Evolutionary conservation across 2,329 filamentous ascomycete genomes (phyloP), one percentile per base, ranked within the genome.

Genomic region (Pseudogymnoascus sp.): DNA sequence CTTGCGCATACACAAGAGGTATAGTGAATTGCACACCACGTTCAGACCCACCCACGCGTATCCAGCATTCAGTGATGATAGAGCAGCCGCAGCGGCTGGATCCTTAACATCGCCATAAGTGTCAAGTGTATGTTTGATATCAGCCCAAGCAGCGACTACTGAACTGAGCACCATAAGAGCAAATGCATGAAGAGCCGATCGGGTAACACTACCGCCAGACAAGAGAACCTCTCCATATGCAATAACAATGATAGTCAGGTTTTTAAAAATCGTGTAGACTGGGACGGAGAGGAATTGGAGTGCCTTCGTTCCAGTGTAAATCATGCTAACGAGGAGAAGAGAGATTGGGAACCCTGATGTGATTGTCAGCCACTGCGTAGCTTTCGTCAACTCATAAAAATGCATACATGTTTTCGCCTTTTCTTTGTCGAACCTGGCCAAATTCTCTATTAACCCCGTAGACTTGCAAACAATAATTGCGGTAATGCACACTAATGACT

Each of bases 261-360:
- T 97, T 83, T 97, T 97, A 82, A 97, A 97, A 74, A 97, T 97
- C 63, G 92, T 97, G 78, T 97, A 97, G 25, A 97, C 92, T 28
- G 92, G 92, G 59, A 97, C 94, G 38, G 91, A 96, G 65, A 97
- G 88, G 76, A 86, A 96, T 75, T 96, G 90, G 57, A 97, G 84
- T 25, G 92, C 91, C 79, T 96, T 96, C 70, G 89, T 92, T 70
- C 90, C 86, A 61, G 92, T 96, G 77, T 96, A 97, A 76, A 97
- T 96, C 92, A 96, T 97, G 74, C 90, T 91, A 71, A 96, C 92
- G 66, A 97, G 85, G 63, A 96, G 87, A 60, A 96, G 78, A 62
- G 92, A 93, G 69, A 97, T 89, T 60, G 92, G 92, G 71, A 96
- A 95, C 92, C 91, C 90, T 94, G 69, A n/a, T 28, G 6, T 43